These are phyloP conservation scores for Exidia glandulosa DNA, from an alignment of 768 basidiomycete species.

Conservation along the genomic window DNA sequence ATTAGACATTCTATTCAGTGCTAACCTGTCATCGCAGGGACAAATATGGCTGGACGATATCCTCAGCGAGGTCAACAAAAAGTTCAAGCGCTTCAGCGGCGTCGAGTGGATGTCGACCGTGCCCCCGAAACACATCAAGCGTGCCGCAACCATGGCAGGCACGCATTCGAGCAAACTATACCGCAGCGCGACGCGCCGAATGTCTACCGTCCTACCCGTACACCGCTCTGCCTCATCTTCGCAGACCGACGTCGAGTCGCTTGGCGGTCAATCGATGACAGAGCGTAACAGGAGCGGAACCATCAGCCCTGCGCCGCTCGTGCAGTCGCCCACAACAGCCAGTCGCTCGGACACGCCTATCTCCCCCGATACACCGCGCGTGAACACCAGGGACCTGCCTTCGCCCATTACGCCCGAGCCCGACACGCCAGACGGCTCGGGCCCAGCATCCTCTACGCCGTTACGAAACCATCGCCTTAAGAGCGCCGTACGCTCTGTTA, in stretches of 20 bases:
- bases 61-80: conserved; percentile 30
- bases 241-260: neutral
- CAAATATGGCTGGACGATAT: conserved; percentile 62
- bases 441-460: neutral
- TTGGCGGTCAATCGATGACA: neutral
- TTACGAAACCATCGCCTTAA: conserved; percentile 22
- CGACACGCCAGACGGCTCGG: neutral
- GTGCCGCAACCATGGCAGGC: neutral
- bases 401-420: neutral
- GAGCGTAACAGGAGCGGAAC: neutral
- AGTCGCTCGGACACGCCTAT: neutral
- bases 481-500: conserved; percentile 35
- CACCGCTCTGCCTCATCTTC: neutral
- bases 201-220: neutral
- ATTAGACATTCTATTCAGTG: neutral
- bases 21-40: conserved; percentile 20
- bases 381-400: neutral
- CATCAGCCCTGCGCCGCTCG: neutral
- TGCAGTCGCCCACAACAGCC: neutral
- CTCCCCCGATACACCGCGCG: neutral
- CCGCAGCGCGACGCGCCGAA: neutral
- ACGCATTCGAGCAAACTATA: neutral
- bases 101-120: conserved; percentile 12
- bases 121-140: conserved; percentile 1
- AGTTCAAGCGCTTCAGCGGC: conserved; percentile 17